These are phyloP conservation scores for Macrolepiota albuminosa DNA, from an alignment of 768 basidiomycete species.

Conservation along the genomic window DNA sequence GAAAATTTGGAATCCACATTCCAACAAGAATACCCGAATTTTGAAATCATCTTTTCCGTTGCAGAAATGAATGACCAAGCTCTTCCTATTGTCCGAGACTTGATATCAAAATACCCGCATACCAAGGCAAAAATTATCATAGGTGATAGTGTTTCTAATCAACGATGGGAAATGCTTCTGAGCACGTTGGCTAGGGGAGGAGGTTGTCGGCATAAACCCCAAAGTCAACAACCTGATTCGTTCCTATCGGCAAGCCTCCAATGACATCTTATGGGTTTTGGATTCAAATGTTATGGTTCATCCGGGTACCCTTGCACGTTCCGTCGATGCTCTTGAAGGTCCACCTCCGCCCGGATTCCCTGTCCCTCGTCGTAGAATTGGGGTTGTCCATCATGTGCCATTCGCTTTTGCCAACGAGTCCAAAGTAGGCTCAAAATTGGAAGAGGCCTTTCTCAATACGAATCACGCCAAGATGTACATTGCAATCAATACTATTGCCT, in stretches of 20 bases:
- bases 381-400: slow-evolving; percentile 93
- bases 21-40: slow-evolving; percentile 85
- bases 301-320: slow-evolving; percentile 74
- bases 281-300: slow-evolving; percentile 90
- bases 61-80: slow-evolving; percentile 89
- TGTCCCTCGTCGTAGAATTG: slow-evolving; percentile 44
- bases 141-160: slow-evolving; percentile 40
- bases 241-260: slow-evolving; percentile 71
- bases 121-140: slow-evolving; percentile 72
- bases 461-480: slow-evolving; percentile 99
- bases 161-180: not conserved
- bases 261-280: slow-evolving; percentile 94
- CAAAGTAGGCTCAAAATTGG: slow-evolving; percentile 75
- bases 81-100: slow-evolving; percentile 70
- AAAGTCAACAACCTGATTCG: slow-evolving; percentile 96
- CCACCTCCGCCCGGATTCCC: slow-evolving; percentile 29
- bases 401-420: slow-evolving; percentile 73
- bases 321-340: slow-evolving; percentile 69
- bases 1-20: slow-evolving; percentile 96
- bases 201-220: slow-evolving; percentile 86
- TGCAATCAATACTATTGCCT: slow-evolving; percentile 82
- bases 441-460: slow-evolving; percentile 93
- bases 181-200: slow-evolving; percentile 52
- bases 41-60: slow-evolving; percentile 87
- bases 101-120: slow-evolving; percentile 73